Evolutionary conservation across 352 stramenopile species (phyloP).

Genomic region (Pythium phragmiticola): DNA sequence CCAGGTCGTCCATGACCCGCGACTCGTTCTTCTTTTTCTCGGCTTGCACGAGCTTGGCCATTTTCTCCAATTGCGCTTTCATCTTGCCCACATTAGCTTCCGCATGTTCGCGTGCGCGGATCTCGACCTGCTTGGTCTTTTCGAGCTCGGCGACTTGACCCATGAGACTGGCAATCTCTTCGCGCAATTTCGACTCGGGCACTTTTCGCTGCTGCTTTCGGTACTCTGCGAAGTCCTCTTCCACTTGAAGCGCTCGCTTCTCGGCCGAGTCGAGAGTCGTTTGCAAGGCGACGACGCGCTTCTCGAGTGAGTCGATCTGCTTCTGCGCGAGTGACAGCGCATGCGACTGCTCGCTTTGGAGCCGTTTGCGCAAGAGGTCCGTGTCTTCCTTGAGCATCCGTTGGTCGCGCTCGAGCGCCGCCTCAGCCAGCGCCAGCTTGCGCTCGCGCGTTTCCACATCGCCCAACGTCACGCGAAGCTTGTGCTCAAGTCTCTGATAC

Average conservation of each 20-base stretch:
- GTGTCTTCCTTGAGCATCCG: constrained; percentile 54
- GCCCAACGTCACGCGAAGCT: constrained; percentile 48
- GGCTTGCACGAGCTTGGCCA: constrained; percentile 44
- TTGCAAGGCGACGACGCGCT: constrained; percentile 40
- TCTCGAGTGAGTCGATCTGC: constrained; percentile 51
- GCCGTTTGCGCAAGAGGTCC: constrained; percentile 45
- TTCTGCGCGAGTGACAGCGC: constrained; percentile 52
- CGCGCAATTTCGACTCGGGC: constrained; percentile 59
- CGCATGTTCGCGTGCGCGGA: constrained; percentile 37
- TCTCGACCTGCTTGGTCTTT: constrained; percentile 50
- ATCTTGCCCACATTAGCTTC: constrained; percentile 39
- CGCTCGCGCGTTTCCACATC: constrained; percentile 66
- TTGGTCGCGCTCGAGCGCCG: constrained; percentile 55
- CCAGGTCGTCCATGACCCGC: constrained; percentile 60
- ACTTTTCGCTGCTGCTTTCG: constrained; percentile 72
- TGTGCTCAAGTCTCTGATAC: constrained; percentile 68
- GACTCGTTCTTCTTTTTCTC: constrained; percentile 76
- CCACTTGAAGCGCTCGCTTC: constrained; percentile 47
- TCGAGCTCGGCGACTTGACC: constrained; percentile 57
- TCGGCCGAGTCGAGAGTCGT: constrained; percentile 47
- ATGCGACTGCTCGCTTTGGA: constrained; percentile 69
- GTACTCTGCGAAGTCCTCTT: constrained; percentile 71
- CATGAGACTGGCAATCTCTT: constrained; percentile 68
- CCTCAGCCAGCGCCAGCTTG: constrained; percentile 50
- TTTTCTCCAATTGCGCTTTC: constrained; percentile 57